These are phyloP conservation scores for Termitomyces sp. DNA, from an alignment of 768 basidiomycete species.

Conservation along the genomic window DNA sequence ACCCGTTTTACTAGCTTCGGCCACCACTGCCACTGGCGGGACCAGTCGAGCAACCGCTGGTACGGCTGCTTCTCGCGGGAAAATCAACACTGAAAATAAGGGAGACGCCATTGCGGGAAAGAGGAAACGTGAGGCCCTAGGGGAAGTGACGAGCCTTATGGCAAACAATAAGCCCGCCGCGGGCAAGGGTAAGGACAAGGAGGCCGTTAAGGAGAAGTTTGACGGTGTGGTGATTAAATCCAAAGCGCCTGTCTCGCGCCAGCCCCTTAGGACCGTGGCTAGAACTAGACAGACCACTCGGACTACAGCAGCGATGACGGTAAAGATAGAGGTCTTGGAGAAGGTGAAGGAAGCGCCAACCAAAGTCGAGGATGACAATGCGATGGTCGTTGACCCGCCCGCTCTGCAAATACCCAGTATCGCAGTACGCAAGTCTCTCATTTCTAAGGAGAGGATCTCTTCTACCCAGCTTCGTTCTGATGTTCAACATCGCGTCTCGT, in stretches of 20 bases:
- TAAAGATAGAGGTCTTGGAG: slow-evolving; percentile 13
- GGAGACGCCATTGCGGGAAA: slow-evolving; percentile 54
- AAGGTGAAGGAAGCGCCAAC: slow-evolving; percentile 27
- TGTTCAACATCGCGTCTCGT: slow-evolving; percentile 20
- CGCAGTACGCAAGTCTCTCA: slow-evolving; percentile 34
- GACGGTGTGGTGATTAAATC: slow-evolving; percentile 64
- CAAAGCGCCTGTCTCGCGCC: slow-evolving; percentile 40
- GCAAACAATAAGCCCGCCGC: slow-evolving; percentile 43
- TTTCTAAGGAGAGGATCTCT: slow-evolving; percentile 26
- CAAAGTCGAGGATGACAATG: slow-evolving; percentile 42
- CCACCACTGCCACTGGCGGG: slow-evolving; percentile 32
- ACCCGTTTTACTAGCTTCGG: slow-evolving; percentile 38
- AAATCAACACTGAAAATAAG: slow-evolving; percentile 39
- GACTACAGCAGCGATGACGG: slow-evolving; percentile 16
- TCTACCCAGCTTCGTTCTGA: slow-evolving; percentile 19
- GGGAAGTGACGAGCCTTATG: slow-evolving; percentile 56
- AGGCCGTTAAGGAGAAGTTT: slow-evolving; percentile 46
- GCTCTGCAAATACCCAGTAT: slow-evolving; percentile 35
- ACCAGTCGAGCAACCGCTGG: slow-evolving; percentile 39
- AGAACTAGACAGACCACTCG: slow-evolving; percentile 36
- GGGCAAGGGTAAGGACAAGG: slow-evolving; percentile 58
- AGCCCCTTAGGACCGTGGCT: slow-evolving; percentile 53
- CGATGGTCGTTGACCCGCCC: slow-evolving; percentile 48
- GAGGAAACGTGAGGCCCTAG: slow-evolving; percentile 77
- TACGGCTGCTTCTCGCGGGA: slow-evolving; percentile 52